Evolutionary conservation across 2,329 filamentous ascomycete genomes (phyloP).

Genomic region (Plectosphaerella sp.): DNA sequence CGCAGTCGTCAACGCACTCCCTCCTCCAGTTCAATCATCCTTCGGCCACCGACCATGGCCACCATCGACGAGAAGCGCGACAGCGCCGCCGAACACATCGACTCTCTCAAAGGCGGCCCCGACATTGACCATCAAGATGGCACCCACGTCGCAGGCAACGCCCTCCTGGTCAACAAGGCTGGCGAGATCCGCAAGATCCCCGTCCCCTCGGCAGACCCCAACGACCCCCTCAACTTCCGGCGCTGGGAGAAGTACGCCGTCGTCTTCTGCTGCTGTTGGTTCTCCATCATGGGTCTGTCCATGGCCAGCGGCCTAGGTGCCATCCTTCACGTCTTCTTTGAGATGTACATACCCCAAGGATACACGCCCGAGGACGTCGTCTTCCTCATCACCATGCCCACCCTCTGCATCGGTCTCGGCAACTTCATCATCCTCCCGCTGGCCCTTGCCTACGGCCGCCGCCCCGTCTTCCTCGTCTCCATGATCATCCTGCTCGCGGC

Average conservation of each 20-base stretch:
- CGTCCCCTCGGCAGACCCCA: conserved; percentile 13
- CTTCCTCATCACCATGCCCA: conserved; percentile 29
- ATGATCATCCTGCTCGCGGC: conserved; percentile 23
- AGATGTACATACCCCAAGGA: conserved; percentile 21
- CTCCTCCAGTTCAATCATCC: background rate
- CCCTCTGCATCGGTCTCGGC: conserved; percentile 33
- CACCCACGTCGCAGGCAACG: conserved; percentile 8
- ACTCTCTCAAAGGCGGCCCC: background rate
- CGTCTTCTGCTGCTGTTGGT: conserved; percentile 21
- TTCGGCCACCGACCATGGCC: background rate
- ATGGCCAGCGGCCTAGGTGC: conserved; percentile 45
- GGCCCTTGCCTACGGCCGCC: conserved; percentile 29
- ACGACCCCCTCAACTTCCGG: conserved; percentile 19
- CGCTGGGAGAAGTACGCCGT: conserved; percentile 17
- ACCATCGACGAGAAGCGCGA: background rate
- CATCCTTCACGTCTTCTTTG: conserved; percentile 26
- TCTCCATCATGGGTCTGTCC: conserved; percentile 30
- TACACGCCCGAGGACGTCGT: conserved; percentile 19
- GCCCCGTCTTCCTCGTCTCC: conserved; percentile 27
- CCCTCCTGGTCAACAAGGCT: conserved; percentile 8
- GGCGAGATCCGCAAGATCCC: conserved; percentile 13
- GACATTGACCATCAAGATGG: background rate
- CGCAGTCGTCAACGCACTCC: conserved; percentile 4
- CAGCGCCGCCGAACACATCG: conserved; percentile 3
- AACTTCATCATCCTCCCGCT: conserved; percentile 31